Base-by-base conservation (phyloP, 2,329 filamentous ascomycete genomes). In the Hypoxylon sp. region DNA sequence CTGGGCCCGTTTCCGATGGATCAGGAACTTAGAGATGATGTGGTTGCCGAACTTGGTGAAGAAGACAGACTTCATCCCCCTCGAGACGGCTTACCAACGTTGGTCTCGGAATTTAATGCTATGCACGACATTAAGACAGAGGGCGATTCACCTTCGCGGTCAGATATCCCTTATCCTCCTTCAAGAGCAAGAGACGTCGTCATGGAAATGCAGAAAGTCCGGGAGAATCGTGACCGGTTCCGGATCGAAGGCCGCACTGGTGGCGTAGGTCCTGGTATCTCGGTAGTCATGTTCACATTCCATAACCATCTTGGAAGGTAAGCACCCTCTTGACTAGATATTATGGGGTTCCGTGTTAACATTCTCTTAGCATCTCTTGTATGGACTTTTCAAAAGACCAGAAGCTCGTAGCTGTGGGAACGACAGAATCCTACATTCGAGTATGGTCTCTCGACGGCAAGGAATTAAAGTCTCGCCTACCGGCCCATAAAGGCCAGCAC, bases 271-370 rank as follows among this genome's bases (percentile, higher is more conserved):
- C 88, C 93, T 58, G 90, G 90, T 25, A 85, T 97, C 64, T 97
- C 94, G 74, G 90, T 96, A 23, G 96, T 93, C 83, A 98, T 98
- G 92, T 97, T 96, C 77, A 99, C 96, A 0, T 97, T 98, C 75
- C 96, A 99, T 82, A 99, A 99, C 78, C 97, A 93, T 0, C 90
- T 94, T 68, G 94, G 97, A 78, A 91, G 89, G 93, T 94, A 81
- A 82, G 88, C 78, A 34, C 37, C 11, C 4, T 32, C 25, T 32
- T 27, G 1, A 45, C 8, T 9, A 23, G n/a, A 32, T 50, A 6
- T 11, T 8, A 8, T 47, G 12, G 11, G 6, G 12, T 14, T 56
- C 32, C 2, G 34, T 16, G 45, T 65, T 65, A 56, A 60, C 64
- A 8, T 50, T 23, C 52, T 32, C 34, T 21, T 58, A 95, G 92